These are phyloP conservation scores for Phyllostachys edulis DNA, from an alignment of 176 grass and related monocot species.

Conservation along the genomic window DNA sequence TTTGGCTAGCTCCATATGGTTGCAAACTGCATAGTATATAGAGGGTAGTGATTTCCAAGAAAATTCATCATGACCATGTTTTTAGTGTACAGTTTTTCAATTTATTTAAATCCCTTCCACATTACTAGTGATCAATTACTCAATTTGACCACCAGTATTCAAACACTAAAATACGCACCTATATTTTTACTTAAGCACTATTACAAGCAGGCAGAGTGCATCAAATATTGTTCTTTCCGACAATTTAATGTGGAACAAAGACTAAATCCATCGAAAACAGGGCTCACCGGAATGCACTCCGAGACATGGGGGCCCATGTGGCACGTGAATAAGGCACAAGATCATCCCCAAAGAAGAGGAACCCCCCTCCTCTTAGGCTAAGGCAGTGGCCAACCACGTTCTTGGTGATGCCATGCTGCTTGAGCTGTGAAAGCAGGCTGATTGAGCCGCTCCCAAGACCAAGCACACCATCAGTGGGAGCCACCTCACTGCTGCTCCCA, in stretches of 20 bases:
- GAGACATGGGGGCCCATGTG: slow-evolving; percentile 71
- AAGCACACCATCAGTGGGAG: slow-evolving; percentile 71
- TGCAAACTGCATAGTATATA: not conserved
- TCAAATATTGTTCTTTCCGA: not conserved
- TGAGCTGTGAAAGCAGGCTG: slow-evolving; percentile 86
- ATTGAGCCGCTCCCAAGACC: slow-evolving; percentile 74
- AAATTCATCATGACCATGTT: not conserved
- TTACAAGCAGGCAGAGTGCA: not conserved
- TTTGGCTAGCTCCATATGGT: not conserved
- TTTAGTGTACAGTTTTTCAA: not conserved
- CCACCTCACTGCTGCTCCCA: slow-evolving; percentile 30
- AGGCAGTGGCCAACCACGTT: slow-evolving; percentile 96
- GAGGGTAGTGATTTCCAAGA: slow-evolving; percentile 2
- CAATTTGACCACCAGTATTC: not conserved
- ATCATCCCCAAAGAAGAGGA: slow-evolving; percentile 93
- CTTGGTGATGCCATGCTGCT: slow-evolving; percentile 74
- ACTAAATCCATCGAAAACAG: slow-evolving; percentile 15
- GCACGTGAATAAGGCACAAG: slow-evolving; percentile 63
- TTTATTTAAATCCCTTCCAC: not conserved
- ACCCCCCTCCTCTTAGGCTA: slow-evolving; percentile 70
- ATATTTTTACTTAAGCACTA: not conserved
- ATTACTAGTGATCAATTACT: not conserved
- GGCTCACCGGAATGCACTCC: slow-evolving; percentile 50
- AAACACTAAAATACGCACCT: not conserved
- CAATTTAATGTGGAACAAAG: not conserved